Percentiles rank a stretch among this genome's conserved stretches.
phyloP scores from a whole-genome alignment of 768 basidiomycete genomes.

The Kwoniella europaea region DNA sequence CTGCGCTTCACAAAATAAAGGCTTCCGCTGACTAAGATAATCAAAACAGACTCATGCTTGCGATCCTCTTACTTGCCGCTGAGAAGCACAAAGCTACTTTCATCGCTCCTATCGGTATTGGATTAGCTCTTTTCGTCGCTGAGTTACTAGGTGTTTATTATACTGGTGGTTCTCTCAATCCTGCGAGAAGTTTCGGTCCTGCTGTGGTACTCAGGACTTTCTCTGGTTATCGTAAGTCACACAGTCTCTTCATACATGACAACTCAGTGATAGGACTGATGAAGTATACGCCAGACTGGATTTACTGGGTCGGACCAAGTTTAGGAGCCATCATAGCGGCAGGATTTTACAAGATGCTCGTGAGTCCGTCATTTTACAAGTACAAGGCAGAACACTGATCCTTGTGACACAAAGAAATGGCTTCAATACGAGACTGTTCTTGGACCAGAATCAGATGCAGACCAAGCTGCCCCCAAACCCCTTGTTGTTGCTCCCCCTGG shows the following conservation, averaged over 20 bases:
- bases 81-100: conserved; percentile 60
- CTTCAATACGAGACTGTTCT: conserved; percentile 58
- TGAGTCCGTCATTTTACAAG: conserved; percentile 11
- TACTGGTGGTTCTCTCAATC: conserved; percentile 58
- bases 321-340: conserved; percentile 55
- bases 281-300: conserved; percentile 42
- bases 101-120: conserved; percentile 61
- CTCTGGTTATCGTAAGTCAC: conserved; percentile 38
- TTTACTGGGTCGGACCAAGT: conserved; percentile 55
- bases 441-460: conserved; percentile 47
- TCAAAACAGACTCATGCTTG: conserved; percentile 37
- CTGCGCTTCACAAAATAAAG: background rate
- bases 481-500: conserved; percentile 4
- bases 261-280: too few species aligned
- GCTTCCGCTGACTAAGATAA: conserved; percentile 6
- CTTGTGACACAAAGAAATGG: conserved; percentile 32
- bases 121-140: conserved; percentile 57
- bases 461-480: conserved; percentile 10
- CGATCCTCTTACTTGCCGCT: conserved; percentile 54
- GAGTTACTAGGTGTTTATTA: conserved; percentile 57
- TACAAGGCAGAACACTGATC: background rate
- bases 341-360: conserved; percentile 57
- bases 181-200: conserved; percentile 55
- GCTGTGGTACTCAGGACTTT: conserved; percentile 49
- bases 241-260: background rate